Evolutionary conservation across 768 basidiomycete genomes (phyloP), one percentile per base, ranked within the genome.

Genomic region (Lactifluus subvellereus): DNA sequence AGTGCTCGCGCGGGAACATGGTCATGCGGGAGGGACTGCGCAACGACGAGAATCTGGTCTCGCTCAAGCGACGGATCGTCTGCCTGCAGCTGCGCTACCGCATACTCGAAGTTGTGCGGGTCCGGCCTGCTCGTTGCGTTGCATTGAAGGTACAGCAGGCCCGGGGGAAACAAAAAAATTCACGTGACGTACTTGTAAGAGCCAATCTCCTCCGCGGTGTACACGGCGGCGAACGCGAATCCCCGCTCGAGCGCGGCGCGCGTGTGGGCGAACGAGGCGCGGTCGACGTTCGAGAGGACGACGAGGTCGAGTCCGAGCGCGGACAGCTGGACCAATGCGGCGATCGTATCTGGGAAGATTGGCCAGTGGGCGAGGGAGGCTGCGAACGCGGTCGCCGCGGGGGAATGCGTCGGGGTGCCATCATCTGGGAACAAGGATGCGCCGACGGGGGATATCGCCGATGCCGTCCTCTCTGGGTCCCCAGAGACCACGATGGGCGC

Each of bases 261-360:
- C 0, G 87, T 89, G 65, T 78, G 74, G 3, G 79, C 74, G 70
- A 89, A 88, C 37, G 86, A 86, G 27, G 68, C 70, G 60, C 79
- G 79, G 66, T 91, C 89, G 69, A 91, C 84, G 72, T 91, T 91
- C 67, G 88, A 89, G 43, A 91, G 78, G 6, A 89, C 86, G 62
- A 84, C 79, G 62, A 91, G 84, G 59, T 84, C 85, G 76, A 82
- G 90, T 11, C 40, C 61, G 69, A 81, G 80, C 60, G 78, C 76
- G 42, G 86, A 78, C 56, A 91, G 82, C 33, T 77, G 72, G 54
- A 77, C 78, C 6, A 91, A 81, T 0, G 88, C 88, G 16, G 74
- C 72, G 61, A 77, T 72, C 9, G 85, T 86, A 72, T 91, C 89
- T 0, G 84, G 80, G 74, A 90, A 91, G 7, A 83, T 76, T 2